Conservation (phyloP, 2,329 filamentous ascomycete species). For the Penicillium sclerotigenum region DNA sequence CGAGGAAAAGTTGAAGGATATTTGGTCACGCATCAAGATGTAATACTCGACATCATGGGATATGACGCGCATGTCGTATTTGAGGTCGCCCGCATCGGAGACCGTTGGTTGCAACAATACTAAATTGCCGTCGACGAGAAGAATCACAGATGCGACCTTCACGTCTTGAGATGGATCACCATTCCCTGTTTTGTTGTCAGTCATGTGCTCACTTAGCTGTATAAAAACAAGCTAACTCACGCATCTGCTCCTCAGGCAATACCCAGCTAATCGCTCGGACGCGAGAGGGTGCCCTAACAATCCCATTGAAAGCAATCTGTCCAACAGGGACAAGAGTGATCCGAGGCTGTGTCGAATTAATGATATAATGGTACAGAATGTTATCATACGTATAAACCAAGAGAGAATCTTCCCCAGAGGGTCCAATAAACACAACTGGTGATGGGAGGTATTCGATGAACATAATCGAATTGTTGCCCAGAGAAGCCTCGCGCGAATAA, state of each 20-base stretch:
- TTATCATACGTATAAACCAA: conserved; percentile 98
- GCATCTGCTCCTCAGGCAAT: conserved; percentile 81
- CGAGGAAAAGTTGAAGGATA: conserved; percentile 47
- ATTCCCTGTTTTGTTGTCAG: conserved; percentile 51
- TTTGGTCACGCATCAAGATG: conserved; percentile 84
- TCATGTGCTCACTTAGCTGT: neutral
- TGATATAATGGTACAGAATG: conserved; percentile 89
- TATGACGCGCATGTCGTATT: conserved; percentile 97
- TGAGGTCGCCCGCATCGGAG: conserved; percentile 77
- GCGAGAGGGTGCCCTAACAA: conserved; percentile 86
- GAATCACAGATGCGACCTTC: conserved; percentile 84
- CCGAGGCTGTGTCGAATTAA: conserved; percentile 66
- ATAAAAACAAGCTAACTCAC: conserved; percentile 43
- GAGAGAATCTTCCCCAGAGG: conserved; percentile 88
- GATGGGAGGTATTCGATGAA: conserved; percentile 75
- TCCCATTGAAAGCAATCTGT: conserved; percentile 95
- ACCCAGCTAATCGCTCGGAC: conserved; percentile 96
- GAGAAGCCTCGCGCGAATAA: conserved; percentile 78
- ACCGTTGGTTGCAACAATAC: conserved; percentile 85
- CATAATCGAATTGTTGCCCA: conserved; percentile 70
- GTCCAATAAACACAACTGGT: conserved; percentile 83
- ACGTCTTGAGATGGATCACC: conserved; percentile 96
- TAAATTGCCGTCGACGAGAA: conserved; percentile 95
- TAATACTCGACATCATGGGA: conserved; percentile 97
- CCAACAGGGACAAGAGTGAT: conserved; percentile 87